These are phyloP conservation scores for Coprinopsis strossmayeri DNA, from an alignment of 768 basidiomycete species.

Conservation along the genomic window DNA sequence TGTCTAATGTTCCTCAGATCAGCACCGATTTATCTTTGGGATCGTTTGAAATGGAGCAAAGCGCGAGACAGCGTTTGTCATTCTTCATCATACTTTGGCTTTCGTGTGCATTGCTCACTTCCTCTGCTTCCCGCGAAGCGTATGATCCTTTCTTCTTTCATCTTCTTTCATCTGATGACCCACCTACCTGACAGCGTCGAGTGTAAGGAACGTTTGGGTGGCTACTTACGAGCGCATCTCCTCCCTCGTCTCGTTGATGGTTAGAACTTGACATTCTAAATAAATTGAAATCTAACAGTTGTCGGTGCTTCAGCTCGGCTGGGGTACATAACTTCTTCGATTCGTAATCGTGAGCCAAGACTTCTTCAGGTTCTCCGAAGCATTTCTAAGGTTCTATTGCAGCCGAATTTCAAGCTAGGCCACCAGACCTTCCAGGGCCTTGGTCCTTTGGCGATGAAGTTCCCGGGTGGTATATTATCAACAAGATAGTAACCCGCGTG, in stretches of 20 bases:
- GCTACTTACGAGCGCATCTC: constrained; percentile 30
- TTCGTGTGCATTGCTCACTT: constrained; percentile 18
- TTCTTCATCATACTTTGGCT: constrained; percentile 22
- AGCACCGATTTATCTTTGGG: neutral
- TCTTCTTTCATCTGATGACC: neutral
- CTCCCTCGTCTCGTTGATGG: constrained; percentile 33
- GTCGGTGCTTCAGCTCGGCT: constrained; percentile 19
- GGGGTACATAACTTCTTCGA: neutral
- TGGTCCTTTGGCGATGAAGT: constrained; percentile 26
- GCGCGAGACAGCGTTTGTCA: constrained; percentile 3
- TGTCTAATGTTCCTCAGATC: neutral
- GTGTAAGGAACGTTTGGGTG: constrained; percentile 17
- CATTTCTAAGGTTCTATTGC: too few relatives aligned
- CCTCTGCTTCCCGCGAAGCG: constrained; percentile 4
- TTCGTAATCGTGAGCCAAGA: neutral
- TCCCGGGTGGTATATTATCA: constrained; percentile 28
- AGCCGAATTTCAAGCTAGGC: neutral
- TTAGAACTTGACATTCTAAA: constrained; percentile 9
- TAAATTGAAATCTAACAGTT: neutral
- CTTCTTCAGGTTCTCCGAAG: too few relatives aligned
- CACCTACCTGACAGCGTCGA: constrained; percentile 11
- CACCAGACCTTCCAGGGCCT: constrained; percentile 7
- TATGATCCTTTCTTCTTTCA: constrained; percentile 12
- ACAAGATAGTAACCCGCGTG: constrained; percentile 1
- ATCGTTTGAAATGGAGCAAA: neutral